These are phyloP conservation scores for Cynara cardunculus DNA, from an alignment of 129 eudicot species.

Conservation along the genomic window DNA sequence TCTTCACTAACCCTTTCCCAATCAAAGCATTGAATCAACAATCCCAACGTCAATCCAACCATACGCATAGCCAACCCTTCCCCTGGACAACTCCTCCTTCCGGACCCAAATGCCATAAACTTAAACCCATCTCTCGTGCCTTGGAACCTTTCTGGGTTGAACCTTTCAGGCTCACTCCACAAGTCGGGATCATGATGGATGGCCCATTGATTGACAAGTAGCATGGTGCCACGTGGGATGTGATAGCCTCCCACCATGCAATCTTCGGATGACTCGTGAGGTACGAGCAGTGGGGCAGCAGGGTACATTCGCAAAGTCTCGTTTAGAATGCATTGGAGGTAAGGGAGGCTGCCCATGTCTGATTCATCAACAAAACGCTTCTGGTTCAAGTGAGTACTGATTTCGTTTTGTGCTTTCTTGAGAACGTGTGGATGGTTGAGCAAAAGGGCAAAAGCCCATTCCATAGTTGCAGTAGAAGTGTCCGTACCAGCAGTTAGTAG, in stretches of 20 bases:
- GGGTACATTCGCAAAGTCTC: constrained; percentile 45
- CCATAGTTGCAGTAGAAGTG: constrained; percentile 34
- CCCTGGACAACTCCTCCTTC: constrained; percentile 36
- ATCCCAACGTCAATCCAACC: constrained; percentile 32
- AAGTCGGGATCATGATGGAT: constrained; percentile 40
- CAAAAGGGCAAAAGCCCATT: constrained; percentile 41
- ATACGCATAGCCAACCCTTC: constrained; percentile 38
- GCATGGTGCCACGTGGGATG: constrained; percentile 49
- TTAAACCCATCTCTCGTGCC: constrained; percentile 31
- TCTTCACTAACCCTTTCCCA: constrained; percentile 32
- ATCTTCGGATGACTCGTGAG: constrained; percentile 41
- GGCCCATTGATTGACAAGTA: constrained; percentile 40
- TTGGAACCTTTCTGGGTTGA: constrained; percentile 46
- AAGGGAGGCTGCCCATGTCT: constrained; percentile 34
- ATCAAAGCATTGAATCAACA: constrained; percentile 35
- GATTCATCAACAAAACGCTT: constrained; percentile 33
- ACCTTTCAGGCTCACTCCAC: constrained; percentile 45
- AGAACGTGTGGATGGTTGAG: constrained; percentile 37
- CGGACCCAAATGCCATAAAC: constrained; percentile 60
- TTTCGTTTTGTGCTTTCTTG: constrained; percentile 34
- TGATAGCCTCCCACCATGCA: constrained; percentile 44
- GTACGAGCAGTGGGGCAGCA: constrained; percentile 24
- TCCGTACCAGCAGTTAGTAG: constrained; percentile 31
- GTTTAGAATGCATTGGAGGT: constrained; percentile 32
- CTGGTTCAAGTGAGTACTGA: constrained; percentile 22